Base-by-base conservation (phyloP, 805 yeast species). In the Vanderwaltozyma tropicalis region DNA sequence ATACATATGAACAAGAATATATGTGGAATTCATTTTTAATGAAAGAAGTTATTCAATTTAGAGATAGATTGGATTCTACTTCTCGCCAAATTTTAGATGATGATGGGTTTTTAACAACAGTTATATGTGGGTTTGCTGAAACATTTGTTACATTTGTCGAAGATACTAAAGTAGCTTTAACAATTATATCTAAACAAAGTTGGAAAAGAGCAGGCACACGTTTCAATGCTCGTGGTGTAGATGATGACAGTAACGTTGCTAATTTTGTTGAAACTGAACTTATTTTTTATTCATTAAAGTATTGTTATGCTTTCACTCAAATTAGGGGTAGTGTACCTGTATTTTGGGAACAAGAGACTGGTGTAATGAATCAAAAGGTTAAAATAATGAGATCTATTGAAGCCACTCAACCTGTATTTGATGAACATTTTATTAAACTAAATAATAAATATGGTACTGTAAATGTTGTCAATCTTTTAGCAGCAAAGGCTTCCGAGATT, bases 171-270 rank as follows among this genome's bases (percentile, higher is more conserved):
- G 66, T 76, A 0, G 55, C 71, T 2, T 59, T 88, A 40, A 82
- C 97, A 1, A 72, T 92, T 14, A 76, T 92, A 11, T 88, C 96
- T 1, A 82, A 89, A 48, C 96, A 88, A 59, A 82, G 94, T 14
- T 92, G 97, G 86, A 78, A 79, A 55, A 67, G 97, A 40, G 98
- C 99, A 1, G 99, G 99, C 4, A 92, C 98, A 0, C 69, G 98
- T 45, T 92, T 75, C 61, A 83, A 84, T 57, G 87, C 92, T 4
- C 70, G 98, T 57, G 99, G 99, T 39, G 79, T 88, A 29, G 96
- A 92, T 59, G 97, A 87, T 54, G 85, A 83, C 41, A 95, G 95
- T 6, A 74, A 87, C 55, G 98, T 89, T 22, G 96, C 98, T 34
- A 92, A 92, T 61, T 92, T 83, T 55, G 95, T 86, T 22, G 96